Percentiles rank a stretch among this genome's conserved stretches.
phyloP scores from a whole-genome alignment of 2,329 filamentous ascomycete species.

The Colletotrichum scovillei region DNA sequence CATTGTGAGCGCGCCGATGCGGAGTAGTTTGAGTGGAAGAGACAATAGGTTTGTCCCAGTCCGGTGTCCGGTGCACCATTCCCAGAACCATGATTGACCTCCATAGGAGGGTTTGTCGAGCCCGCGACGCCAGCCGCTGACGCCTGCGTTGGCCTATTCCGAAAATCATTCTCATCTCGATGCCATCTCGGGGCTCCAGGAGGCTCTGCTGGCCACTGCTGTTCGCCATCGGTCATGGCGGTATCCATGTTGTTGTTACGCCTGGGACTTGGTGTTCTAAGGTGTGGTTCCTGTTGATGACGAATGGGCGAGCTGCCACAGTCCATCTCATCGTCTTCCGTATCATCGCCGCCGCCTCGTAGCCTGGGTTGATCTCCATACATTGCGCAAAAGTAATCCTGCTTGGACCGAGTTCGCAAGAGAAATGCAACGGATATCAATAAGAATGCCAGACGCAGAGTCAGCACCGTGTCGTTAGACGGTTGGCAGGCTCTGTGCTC shows the following conservation, averaged over 20 bases:
- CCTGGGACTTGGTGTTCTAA: not conserved
- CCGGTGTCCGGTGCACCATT: not conserved
- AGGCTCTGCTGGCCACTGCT: too few species aligned
- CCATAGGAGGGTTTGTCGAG: not conserved
- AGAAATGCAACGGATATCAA: not conserved
- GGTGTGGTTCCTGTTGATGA: not conserved
- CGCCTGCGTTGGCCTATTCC: not conserved
- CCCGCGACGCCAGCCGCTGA: not conserved
- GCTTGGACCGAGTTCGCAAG: not conserved
- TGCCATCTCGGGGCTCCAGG: too few species aligned
- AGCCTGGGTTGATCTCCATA: not conserved
- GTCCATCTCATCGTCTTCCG: not conserved
- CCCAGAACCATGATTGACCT: not conserved
- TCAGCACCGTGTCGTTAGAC: not conserved
- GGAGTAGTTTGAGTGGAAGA: not conserved
- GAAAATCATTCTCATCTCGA: not conserved
- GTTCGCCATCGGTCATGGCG: not conserved
- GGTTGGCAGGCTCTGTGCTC: not conserved
- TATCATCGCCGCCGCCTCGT: not conserved
- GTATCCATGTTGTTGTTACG: not conserved
- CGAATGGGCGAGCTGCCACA: not conserved
- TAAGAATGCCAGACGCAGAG: not conserved
- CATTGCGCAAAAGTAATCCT: not conserved
- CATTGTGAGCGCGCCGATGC: not conserved
- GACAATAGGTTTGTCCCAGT: not conserved